phyloP scores from a whole-genome alignment of 2,329 filamentous ascomycete genomes.

The Fusarium bulbicola region DNA sequence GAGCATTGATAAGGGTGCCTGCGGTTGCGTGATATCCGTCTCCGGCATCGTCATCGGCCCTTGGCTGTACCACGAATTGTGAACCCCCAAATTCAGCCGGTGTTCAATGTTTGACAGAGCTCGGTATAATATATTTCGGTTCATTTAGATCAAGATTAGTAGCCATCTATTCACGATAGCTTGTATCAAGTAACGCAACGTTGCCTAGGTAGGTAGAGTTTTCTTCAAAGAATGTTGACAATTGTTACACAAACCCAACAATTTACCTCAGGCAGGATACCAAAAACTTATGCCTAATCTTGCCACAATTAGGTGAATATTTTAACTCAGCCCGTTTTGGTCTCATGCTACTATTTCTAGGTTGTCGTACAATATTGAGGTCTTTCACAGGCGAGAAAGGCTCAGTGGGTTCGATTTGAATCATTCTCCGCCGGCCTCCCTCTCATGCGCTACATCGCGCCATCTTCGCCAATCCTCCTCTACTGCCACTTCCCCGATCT shows the following conservation, averaged over 20 bases:
- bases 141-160: not conserved
- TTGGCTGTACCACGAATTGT: not conserved
- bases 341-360: too few relatives aligned
- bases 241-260: not conserved
- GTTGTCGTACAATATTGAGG: too few relatives aligned
- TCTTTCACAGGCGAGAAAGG: too few relatives aligned
- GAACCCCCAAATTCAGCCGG: not conserved
- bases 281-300: not conserved
- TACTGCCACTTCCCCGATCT: too few relatives aligned
- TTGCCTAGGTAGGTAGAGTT: not conserved
- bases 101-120: not conserved
- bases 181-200: not conserved
- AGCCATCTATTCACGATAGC: rapidly evolving
- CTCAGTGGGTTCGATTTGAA: too few relatives aligned
- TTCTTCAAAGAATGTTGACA: not conserved
- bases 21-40: slow-evolving; percentile 1
- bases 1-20: not conserved
- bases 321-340: rapidly evolving
- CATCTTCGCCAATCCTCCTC: too few relatives aligned
- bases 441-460: too few relatives aligned
- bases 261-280: not conserved
- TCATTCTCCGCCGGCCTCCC: too few relatives aligned
- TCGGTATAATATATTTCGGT: not conserved
- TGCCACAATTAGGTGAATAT: rapidly evolving
- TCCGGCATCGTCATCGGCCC: not conserved